phyloP scores from a whole-genome alignment of 805 yeast genomes.

The Wickerhamomyces kurtzmanii region DNA sequence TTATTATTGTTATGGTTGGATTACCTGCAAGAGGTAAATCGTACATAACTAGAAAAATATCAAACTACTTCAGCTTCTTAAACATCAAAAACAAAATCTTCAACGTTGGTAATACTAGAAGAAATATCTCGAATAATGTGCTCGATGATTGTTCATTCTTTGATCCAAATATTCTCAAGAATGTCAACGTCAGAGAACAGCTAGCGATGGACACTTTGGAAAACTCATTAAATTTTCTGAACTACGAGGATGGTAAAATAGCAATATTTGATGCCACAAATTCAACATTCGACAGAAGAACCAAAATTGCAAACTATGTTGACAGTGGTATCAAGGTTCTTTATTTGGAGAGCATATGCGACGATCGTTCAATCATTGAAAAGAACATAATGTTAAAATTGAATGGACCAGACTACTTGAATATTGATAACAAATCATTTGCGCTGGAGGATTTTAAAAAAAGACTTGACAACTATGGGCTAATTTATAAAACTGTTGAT shows the following conservation, averaged over 20 bases:
- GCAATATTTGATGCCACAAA: conserved; percentile 46
- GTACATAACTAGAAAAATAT: conserved; percentile 55
- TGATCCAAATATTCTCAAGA: conserved; percentile 23
- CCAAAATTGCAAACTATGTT: conserved; percentile 27
- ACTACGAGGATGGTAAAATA: conserved; percentile 26
- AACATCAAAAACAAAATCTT: conserved; percentile 56
- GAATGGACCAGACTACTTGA: conserved; percentile 21
- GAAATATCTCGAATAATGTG: conserved; percentile 15
- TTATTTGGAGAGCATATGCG: conserved; percentile 27
- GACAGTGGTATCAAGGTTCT: conserved; percentile 24
- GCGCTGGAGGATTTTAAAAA: conserved; percentile 27
- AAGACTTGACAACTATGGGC: conserved; percentile 40
- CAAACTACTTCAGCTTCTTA: conserved; percentile 54
- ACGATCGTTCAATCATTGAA: conserved; percentile 15
- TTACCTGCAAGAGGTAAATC: conserved; percentile 69
- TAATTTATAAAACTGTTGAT: conserved; percentile 41
- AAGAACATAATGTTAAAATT: conserved; percentile 21
- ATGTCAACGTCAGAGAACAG: conserved; percentile 28
- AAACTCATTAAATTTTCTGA: conserved; percentile 22
- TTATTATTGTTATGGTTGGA: conserved; percentile 65
- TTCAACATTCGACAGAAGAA: conserved; percentile 32
- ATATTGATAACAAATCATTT: conserved; percentile 8
- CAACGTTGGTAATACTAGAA: conserved; percentile 61
- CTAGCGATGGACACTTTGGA: conserved; percentile 37
- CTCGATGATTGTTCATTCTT: conserved; percentile 22